Base-by-base conservation (phyloP, 2,329 filamentous ascomycete genomes). In the Pseudocercospora cruenta region DNA sequence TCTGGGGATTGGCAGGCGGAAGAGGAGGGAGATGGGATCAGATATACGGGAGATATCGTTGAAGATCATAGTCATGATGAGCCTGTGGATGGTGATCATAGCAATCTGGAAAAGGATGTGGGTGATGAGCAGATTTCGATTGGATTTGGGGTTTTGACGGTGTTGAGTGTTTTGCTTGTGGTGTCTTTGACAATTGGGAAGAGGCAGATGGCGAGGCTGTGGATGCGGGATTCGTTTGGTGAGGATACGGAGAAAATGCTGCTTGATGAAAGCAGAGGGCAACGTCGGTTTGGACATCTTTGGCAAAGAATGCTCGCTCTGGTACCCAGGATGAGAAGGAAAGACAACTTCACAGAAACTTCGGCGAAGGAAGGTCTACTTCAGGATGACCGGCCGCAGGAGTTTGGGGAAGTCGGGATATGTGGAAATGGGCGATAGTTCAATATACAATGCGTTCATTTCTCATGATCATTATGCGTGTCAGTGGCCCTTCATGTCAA, bases 51-150 rank as follows among this genome's bases (percentile, higher is more conserved):
- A n/a, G 58, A 59, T 6, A 36, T 60, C 21, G 6, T 61, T n/a
- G 45, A 64, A 5, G 36, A 58, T 14, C 60, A 67, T 16, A 54
- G 54, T n/a, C 26, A 65, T 39, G 47, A 24, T 7, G 31, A 62
- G 8, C 36, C 21, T n/a, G 21, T 28, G 12, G 53, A 31, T 33
- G 6, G 9, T 21, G 45, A 66, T 16, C 49, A 58, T 6, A 28
- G 14, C 16, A 21, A 62, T 33, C 39, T 62, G 12, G 36, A 58
- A 33, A 58, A 65, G 31, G 57, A 61, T 24, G 22, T 64, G 24
- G 64, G 64, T 6, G 66, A 66, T 53, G 45, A 63, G 28, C 31
- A 62, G 7, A 55, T 68, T 28, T 53, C 68, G 12, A 60, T 70
- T 33, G 64, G 55, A 0, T 58, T 70, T 28, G 66, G 58, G 3